Conservation (phyloP, 352 stramenopile species). For the Globisporangium takayamanum region DNA sequence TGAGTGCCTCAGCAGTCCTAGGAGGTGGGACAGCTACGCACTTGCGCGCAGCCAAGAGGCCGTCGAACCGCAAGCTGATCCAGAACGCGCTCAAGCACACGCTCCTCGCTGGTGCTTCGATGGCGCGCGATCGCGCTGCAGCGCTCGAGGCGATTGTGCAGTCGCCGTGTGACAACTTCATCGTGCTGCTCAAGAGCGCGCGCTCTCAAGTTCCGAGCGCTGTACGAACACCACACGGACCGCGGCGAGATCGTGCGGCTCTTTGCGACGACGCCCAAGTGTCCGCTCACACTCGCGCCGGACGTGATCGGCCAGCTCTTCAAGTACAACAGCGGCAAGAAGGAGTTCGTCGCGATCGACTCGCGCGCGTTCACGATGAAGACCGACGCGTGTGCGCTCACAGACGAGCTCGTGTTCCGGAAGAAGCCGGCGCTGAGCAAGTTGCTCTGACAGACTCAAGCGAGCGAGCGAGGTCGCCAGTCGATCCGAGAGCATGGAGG, state of each 20-base stretch:
- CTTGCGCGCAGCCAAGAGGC: conserved; percentile 20
- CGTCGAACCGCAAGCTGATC: conserved; percentile 65
- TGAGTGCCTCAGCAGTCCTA: background rate
- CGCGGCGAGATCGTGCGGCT: conserved; percentile 31
- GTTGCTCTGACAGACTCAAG: conserved; percentile 1
- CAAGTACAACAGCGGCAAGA: conserved; percentile 82
- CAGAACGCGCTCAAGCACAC: conserved; percentile 82
- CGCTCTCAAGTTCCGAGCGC: conserved; percentile 61
- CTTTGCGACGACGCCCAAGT: conserved; percentile 28
- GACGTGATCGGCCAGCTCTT: conserved; percentile 66
- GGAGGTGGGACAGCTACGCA: background rate
- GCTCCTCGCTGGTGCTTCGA: conserved; percentile 52
- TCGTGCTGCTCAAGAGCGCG: conserved; percentile 67
- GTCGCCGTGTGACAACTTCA: conserved; percentile 58
- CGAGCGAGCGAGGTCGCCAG: background rate
- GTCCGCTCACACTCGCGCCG: conserved; percentile 22
- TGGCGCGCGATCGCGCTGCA: conserved; percentile 44
- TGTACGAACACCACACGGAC: conserved; percentile 65
- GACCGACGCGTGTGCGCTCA: conserved; percentile 64
- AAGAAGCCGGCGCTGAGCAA: conserved; percentile 18
- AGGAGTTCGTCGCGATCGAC: conserved; percentile 60
- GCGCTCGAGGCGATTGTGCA: conserved; percentile 36
- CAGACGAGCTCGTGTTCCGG: conserved; percentile 47
- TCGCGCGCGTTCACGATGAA: conserved; percentile 65
- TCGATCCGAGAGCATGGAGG: no score